Conservation (phyloP, 1,139 yeast genomes). For the Sugiyamaella novakii region DNA sequence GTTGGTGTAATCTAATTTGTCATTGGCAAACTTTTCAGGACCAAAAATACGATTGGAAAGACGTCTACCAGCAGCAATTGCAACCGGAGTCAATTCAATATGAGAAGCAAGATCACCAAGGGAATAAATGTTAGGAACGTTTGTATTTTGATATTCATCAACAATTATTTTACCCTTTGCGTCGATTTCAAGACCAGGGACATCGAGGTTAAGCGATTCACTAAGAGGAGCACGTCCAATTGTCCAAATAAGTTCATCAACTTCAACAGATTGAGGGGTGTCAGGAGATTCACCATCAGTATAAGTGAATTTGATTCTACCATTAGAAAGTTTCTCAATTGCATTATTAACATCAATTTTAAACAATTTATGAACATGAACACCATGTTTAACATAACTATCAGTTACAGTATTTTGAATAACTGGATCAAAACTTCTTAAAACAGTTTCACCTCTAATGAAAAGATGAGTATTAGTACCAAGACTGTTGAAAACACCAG, state of each 20-base stretch:
- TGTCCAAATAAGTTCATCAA: conserved; percentile 89
- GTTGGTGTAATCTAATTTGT: conserved; percentile 79
- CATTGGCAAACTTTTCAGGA: conserved; percentile 61
- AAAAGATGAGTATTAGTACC: conserved; percentile 87
- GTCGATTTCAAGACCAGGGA: conserved; percentile 68
- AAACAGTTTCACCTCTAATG: conserved; percentile 86
- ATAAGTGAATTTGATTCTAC: conserved; percentile 63
- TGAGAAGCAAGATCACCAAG: conserved; percentile 85
- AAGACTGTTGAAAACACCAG: conserved; percentile 88
- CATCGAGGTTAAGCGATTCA: conserved; percentile 68
- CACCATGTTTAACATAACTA: conserved; percentile 76
- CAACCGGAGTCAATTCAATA: conserved; percentile 95
- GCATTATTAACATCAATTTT: conserved; percentile 50
- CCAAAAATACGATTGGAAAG: conserved; percentile 91
- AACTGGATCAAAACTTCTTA: conserved; percentile 82
- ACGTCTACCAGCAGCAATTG: conserved; percentile 97
- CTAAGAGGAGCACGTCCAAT: conserved; percentile 82
- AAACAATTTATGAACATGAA: conserved; percentile 71
- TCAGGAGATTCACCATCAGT: conserved; percentile 45
- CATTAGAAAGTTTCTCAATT: conserved; percentile 61
- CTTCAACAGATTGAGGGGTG: conserved; percentile 51
- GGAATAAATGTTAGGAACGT: conserved; percentile 71
- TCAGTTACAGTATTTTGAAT: conserved; percentile 80
- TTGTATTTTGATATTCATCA: conserved; percentile 86
- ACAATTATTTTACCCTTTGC: conserved; percentile 62